These are phyloP conservation scores for Tylopilus vinaceipallidus DNA, from an alignment of 768 basidiomycete genomes.

Conservation along the genomic window DNA sequence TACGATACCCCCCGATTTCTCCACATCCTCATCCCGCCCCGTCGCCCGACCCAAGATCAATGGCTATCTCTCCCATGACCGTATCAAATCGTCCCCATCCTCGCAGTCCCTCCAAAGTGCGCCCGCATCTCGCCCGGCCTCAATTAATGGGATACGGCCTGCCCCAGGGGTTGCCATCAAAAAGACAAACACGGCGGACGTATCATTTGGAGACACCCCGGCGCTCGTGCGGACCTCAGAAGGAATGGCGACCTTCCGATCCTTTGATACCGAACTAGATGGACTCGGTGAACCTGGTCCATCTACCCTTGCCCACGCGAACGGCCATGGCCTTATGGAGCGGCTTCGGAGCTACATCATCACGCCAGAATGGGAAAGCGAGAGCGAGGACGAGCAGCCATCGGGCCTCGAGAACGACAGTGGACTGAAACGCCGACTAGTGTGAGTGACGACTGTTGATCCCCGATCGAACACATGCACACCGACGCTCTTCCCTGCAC, in stretches of 20 bases:
- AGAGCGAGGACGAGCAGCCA: conserved; percentile 34
- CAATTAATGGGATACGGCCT: conserved; percentile 20
- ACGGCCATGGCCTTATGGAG: conserved; percentile 25
- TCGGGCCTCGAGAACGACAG: conserved; percentile 28
- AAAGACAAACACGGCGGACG: conserved; percentile 35
- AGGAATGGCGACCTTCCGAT: conserved; percentile 68
- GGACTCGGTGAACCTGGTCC: conserved; percentile 34
- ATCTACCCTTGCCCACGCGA: conserved; percentile 33
- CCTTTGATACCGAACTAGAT: conserved; percentile 56
- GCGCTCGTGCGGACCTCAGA: conserved; percentile 69
- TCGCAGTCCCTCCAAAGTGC: conserved; percentile 7
- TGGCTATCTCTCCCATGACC: conserved; percentile 32
- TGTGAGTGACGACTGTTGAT: conserved; percentile 19
- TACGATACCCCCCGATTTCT: conserved; percentile 51
- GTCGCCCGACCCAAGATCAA: conserved; percentile 46
- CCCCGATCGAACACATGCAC: conserved; percentile 1
- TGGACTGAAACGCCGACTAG: conserved; percentile 64
- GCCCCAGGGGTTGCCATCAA: conserved; percentile 6
- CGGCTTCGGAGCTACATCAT: conserved; percentile 20
- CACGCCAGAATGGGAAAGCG: conserved; percentile 34
- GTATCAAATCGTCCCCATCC: conserved; percentile 24
- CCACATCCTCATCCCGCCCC: conserved; percentile 23
- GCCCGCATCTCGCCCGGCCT: conserved; percentile 9
- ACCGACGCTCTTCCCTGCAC: neutral
- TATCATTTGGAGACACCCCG: conserved; percentile 61